Base-by-base conservation (phyloP, 495 filamentous ascomycete genomes). In the Jackrogersella minutella region DNA sequence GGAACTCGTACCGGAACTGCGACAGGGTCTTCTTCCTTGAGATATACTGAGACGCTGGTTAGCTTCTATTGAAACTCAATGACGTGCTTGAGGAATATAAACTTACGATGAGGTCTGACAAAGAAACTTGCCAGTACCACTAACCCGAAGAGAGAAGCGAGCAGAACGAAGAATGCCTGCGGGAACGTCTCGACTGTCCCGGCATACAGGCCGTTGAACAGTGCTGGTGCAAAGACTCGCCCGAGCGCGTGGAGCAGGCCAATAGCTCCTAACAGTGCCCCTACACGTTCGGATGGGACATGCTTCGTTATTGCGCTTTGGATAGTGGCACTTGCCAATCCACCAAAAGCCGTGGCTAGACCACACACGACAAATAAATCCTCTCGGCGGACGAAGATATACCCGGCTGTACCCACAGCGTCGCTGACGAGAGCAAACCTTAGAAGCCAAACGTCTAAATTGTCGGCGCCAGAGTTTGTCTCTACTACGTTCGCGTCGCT, bases 251-350 rank as follows among this genome's bases (percentile, higher is more conserved):
- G 95, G 61, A 99, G 75, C 49, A 98, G 76, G 0, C 96, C 95
- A 14, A 84, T 89, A 0, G 93, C 95, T 8, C 95, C 95, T 2
- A 99, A 84, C 50, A 99, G 77, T 72, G 93, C 88, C 0, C 95
- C 95, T 1, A 91, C 88, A 26, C 85, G 84, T 65, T 94, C 90
- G 7, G 85, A 82, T 3, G 93, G 91, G 0, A 97, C 88, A 73
- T 97, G 95, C 72, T 97, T 97, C 52, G 92, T 97, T 14, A 97
- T 77, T 0, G 91, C 83, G 0, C 89, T 87, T 68, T 96, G 91
- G 49, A 97, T 76, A 0, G 90, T 94, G 2, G 95, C 93, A 4
- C 87, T 88, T 0, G 87, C 94, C 51, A 97, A 87, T 2, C 94
- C 93, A 9, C 94, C 95, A 34, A 96, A 77, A 0, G 91, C 82